A percentile compares a stretch with the other conserved stretches of the same genome.
phyloP scores from a whole-genome alignment of 2,329 filamentous ascomycete species.

The Pestalotiopsis sp. region DNA sequence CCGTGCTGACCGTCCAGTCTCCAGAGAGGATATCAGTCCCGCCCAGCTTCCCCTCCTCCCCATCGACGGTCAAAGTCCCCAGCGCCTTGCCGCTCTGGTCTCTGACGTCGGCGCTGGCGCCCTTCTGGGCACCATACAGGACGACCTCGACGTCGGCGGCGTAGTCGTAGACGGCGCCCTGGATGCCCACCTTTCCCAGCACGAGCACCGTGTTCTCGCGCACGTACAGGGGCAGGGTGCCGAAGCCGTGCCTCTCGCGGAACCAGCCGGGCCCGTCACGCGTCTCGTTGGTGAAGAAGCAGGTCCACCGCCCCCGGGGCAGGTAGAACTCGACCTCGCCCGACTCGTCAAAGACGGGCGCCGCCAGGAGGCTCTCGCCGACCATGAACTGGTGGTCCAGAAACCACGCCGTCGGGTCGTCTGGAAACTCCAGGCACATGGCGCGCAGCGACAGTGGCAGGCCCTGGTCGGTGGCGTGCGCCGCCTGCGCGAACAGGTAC shows the following conservation, averaged over 20 bases:
- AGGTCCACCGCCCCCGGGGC: conserved; percentile 49
- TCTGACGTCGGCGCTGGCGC: conserved; percentile 44
- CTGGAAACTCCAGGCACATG: conserved; percentile 71
- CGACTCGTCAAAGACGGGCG: conserved; percentile 69
- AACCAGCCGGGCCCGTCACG: conserved; percentile 59
- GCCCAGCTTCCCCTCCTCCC: conserved; percentile 40
- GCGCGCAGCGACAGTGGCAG: conserved; percentile 66
- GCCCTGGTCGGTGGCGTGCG: conserved; percentile 47
- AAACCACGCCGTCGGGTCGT: conserved; percentile 68
- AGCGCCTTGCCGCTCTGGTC: conserved; percentile 43
- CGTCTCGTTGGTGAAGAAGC: conserved; percentile 50
- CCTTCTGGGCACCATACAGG: conserved; percentile 44
- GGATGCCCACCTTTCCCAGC: conserved; percentile 41
- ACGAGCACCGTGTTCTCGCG: conserved; percentile 55
- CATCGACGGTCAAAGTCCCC: conserved; percentile 41
- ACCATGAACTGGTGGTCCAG: conserved; percentile 76
- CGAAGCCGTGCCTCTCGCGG: conserved; percentile 60
- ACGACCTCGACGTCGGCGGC: conserved; percentile 48
- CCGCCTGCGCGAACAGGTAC: conserved; percentile 50
- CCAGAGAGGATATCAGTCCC: conserved; percentile 44
- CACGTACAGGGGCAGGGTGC: conserved; percentile 60
- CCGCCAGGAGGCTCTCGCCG: conserved; percentile 64
- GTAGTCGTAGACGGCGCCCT: conserved; percentile 51
- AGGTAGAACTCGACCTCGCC: conserved; percentile 70
- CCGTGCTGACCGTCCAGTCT: conserved; percentile 22